Percentiles rank a stretch among this genome's conserved stretches.
These are phyloP conservation scores for Mycena pura DNA, from an alignment of 768 basidiomycete species.

Conservation along the genomic window DNA sequence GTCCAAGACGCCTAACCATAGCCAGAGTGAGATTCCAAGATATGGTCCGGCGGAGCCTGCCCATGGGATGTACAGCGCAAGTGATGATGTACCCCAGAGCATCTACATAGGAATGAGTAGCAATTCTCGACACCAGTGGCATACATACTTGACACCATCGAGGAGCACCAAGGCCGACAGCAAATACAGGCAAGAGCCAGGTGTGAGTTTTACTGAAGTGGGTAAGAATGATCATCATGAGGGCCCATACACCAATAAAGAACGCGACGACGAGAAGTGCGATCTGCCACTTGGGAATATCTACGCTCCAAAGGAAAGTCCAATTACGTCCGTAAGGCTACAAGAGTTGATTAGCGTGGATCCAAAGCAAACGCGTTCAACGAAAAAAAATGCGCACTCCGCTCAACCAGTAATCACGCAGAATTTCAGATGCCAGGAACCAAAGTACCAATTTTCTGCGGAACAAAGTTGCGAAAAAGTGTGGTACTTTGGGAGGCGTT, in stretches of 20 bases:
- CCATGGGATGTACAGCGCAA: constrained; percentile 94
- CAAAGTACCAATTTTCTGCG: constrained; percentile 91
- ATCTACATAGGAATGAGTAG: constrained; percentile 53
- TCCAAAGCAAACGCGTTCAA: not conserved
- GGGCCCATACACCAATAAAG: constrained; percentile 88
- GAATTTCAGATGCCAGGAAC: constrained; percentile 92
- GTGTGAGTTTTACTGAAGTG: constrained; percentile 93
- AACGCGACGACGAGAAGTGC: constrained; percentile 80
- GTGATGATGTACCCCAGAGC: constrained; percentile 94
- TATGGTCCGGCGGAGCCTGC: constrained; percentile 87
- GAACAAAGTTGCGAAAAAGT: constrained; percentile 89
- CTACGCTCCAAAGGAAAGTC: constrained; percentile 89
- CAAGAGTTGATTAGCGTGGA: constrained; percentile 22
- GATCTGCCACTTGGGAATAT: constrained; percentile 84
- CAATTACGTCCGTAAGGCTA: constrained; percentile 94
- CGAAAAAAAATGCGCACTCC: constrained; percentile 60
- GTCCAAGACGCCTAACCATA: constrained; percentile 95
- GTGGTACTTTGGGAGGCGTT: constrained; percentile 93
- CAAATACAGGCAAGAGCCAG: constrained; percentile 94
- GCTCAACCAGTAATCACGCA: constrained; percentile 93
- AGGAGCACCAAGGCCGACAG: constrained; percentile 92
- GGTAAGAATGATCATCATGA: constrained; percentile 76
- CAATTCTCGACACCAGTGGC: not conserved
- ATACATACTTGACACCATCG: constrained; percentile 85
- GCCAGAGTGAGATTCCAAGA: constrained; percentile 88